Conservation (phyloP, 2,329 filamentous ascomycete species). For the Blastomyces emzantsi region DNA sequence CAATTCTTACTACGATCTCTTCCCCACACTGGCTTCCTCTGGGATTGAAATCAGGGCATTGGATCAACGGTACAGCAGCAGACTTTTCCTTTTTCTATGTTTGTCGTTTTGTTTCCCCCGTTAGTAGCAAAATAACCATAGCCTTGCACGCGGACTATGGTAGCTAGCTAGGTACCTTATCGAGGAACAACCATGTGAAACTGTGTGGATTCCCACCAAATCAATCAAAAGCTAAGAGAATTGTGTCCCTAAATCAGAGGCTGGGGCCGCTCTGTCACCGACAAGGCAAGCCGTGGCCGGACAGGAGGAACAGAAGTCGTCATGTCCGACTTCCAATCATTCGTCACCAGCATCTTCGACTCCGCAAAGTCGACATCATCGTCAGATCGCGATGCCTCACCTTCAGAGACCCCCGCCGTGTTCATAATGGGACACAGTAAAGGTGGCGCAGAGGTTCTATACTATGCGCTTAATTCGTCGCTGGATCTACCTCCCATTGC, state of each 20-base stretch:
- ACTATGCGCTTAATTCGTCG: slow-evolving; percentile 40
- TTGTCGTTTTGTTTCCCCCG: neutral
- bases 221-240: slow-evolving; percentile 3
- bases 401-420: slow-evolving; percentile 47
- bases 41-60: slow-evolving; percentile 70
- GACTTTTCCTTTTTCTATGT: slow-evolving; percentile 1
- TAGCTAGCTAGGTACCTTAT: neutral
- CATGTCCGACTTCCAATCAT: slow-evolving; percentile 67
- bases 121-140: neutral
- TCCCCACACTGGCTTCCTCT: slow-evolving; percentile 56
- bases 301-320: slow-evolving; percentile 67
- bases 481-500: slow-evolving; percentile 53
- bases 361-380: slow-evolving; percentile 26
- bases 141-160: neutral
- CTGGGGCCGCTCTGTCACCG: slow-evolving; percentile 67
- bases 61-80: slow-evolving; percentile 55
- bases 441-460: slow-evolving; percentile 72
- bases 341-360: slow-evolving; percentile 53
- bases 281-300: slow-evolving; percentile 55
- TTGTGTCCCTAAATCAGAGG: slow-evolving; percentile 41
- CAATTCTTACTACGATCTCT: slow-evolving; percentile 66
- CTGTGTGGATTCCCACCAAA: neutral
- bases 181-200: neutral
- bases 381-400: slow-evolving; percentile 25
- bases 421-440: slow-evolving; percentile 89